Base-by-base conservation (phyloP, 2,329 filamentous ascomycete genomes). In the Xylaria sp. region DNA sequence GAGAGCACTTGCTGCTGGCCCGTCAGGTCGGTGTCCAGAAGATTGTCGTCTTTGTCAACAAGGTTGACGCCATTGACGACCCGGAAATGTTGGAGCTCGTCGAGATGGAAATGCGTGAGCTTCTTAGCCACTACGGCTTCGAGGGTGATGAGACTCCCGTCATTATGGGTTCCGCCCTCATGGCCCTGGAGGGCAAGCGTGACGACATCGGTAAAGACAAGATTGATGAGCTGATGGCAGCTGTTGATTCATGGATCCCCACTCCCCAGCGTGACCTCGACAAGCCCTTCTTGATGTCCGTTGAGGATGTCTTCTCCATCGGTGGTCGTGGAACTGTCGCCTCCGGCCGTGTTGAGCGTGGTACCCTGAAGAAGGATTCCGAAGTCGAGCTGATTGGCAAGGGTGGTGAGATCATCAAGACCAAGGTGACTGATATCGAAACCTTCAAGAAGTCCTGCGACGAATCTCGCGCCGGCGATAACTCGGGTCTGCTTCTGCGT, bases 391-490 rank as follows among this genome's bases (percentile, higher is more conserved):
- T 99, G 72, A 88, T 99, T 70, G 96, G 96, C 80, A 97, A 96
- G 86, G 90, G 91, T 75, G 82, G 84, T 65, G 87, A 90, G 54
- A 84, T 93, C 74, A 93, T 98, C 87, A 98, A 97, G 90, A 98
- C 96, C 82, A 98, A 98, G 88, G 95, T 99, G 73, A 99, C 96
- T 78, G 97, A 99, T 79, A 98, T 99, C 75, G 96, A 99, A 87
- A 99, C 95, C 74, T 99, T 99, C 89, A 98, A 98, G 89, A 99
- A 99, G 89, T 97, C 94, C 58, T 98, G 96, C 83, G 94, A 98
- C 67, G 93, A 97, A 84, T 97, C 95, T 68, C 90, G 93, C 77
- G 96, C 96, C 70, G 96, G 96, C 82, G 96, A 99, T 84, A 99
- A 98, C 90, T 98, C 96, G 30, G 96, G 96, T 79, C 92, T 99